These are phyloP conservation scores for Zymoseptoria tritici DNA, from an alignment of 2,329 filamentous ascomycete species.

Conservation along the genomic window DNA sequence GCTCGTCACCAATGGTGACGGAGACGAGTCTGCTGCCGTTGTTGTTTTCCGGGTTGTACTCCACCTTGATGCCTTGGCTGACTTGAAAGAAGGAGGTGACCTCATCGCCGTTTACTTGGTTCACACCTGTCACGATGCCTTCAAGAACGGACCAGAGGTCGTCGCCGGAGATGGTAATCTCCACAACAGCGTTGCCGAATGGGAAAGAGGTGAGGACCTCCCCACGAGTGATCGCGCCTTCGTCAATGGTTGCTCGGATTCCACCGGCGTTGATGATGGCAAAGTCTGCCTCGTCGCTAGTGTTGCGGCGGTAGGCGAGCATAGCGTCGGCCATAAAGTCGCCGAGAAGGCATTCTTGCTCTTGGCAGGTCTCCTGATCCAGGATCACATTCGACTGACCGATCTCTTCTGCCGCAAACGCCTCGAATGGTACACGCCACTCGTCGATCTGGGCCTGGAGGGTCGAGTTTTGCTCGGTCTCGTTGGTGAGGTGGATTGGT, in stretches of 20 bases:
- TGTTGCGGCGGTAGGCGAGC: conserved; percentile 51
- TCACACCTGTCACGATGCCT: conserved; percentile 50
- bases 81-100: conserved; percentile 57
- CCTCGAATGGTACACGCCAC: conserved; percentile 56
- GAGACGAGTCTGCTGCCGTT: conserved; percentile 47
- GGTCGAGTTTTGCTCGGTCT: conserved; percentile 48
- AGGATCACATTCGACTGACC: conserved; percentile 49
- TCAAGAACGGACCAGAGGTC: conserved; percentile 53
- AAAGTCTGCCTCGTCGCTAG: conserved; percentile 44
- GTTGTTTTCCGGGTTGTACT: conserved; percentile 48
- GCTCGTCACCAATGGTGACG: conserved; percentile 44
- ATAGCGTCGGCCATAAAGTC: conserved; percentile 48
- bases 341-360: conserved; percentile 47
- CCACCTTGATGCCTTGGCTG: conserved; percentile 48
- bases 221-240: conserved; percentile 55
- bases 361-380: conserved; percentile 53
- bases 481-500: conserved; percentile 57
- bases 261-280: conserved; percentile 59
- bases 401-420: conserved; percentile 51
- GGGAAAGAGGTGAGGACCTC: conserved; percentile 59
- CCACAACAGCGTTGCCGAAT: conserved; percentile 58
- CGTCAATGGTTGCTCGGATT: conserved; percentile 56
- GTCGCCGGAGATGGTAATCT: conserved; percentile 47
- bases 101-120: conserved; percentile 46
- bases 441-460: conserved; percentile 52